These are phyloP conservation scores for Fusarium tuaranense DNA, from an alignment of 2,329 filamentous ascomycete species.

Conservation along the genomic window DNA sequence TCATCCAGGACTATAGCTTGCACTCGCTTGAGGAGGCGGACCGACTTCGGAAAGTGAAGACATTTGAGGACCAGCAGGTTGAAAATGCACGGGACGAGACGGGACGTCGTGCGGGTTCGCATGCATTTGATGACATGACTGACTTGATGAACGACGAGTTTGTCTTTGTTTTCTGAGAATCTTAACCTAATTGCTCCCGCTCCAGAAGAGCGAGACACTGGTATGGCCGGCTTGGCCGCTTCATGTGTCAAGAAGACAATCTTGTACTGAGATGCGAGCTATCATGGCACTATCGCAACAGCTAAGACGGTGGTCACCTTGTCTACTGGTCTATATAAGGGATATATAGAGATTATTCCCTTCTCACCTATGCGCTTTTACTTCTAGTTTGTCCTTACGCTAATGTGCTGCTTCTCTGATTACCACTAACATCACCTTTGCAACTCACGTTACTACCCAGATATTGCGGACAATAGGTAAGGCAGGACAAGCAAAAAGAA, in stretches of 20 bases:
- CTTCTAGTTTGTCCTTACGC: too few species aligned
- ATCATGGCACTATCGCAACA: neutral
- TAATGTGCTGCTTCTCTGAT: too few species aligned
- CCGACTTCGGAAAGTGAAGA: conserved; percentile 11
- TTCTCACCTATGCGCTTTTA: too few species aligned
- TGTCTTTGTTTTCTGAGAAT: conserved; percentile 57
- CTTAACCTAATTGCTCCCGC: neutral
- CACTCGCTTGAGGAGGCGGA: conserved; percentile 19
- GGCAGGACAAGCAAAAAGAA: too few species aligned
- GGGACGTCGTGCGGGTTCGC: conserved; percentile 3
- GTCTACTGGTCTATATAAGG: neutral
- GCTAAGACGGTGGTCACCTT: neutral
- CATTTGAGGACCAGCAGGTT: neutral
- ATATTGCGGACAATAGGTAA: too few species aligned
- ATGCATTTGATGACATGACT: conserved; percentile 57
- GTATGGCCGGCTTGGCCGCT: neutral
- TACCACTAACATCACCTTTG: too few species aligned
- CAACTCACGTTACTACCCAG: too few species aligned
- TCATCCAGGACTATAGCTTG: conserved; percentile 37
- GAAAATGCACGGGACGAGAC: neutral
- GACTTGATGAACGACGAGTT: conserved; percentile 70
- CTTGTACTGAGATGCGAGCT: neutral
- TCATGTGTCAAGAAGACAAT: neutral
- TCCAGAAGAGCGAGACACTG: neutral
- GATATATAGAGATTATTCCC: too few species aligned